Percentiles rank a stretch among this genome's conserved stretches.
Evolutionary conservation across 2,329 filamentous ascomycete species (phyloP).

Genomic region (Colletotrichum incanum): DNA sequence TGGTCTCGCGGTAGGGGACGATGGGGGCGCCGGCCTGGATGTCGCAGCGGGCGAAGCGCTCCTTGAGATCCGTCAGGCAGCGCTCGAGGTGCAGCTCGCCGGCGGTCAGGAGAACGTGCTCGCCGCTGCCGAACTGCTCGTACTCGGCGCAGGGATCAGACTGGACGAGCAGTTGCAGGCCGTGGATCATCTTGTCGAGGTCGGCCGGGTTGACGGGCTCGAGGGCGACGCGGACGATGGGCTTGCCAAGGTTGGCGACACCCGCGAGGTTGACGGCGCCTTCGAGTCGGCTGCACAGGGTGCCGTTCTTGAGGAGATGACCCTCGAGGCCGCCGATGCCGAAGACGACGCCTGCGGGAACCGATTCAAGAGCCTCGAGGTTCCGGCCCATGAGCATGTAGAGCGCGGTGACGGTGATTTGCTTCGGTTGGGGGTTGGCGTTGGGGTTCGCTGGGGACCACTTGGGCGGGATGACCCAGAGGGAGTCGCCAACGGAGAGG

Average conservation of each 20-base stretch:
- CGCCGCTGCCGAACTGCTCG: slow-evolving; percentile 91
- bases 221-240: slow-evolving; percentile 96
- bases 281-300: slow-evolving; percentile 88
- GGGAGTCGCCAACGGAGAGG: slow-evolving; percentile 87
- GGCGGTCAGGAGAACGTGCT: slow-evolving; percentile 94
- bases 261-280: slow-evolving; percentile 94
- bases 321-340: slow-evolving; percentile 94
- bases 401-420: slow-evolving; percentile 87
- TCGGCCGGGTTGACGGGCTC: slow-evolving; percentile 93
- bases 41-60: slow-evolving; percentile 93
- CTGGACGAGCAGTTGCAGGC: slow-evolving; percentile 88
- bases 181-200: slow-evolving; percentile 94
- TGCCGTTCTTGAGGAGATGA: slow-evolving; percentile 95
- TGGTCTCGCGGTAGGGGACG: slow-evolving; percentile 95
- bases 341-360: slow-evolving; percentile 95
- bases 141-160: slow-evolving; percentile 97
- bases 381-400: slow-evolving; percentile 97
- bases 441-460: slow-evolving; percentile 87
- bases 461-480: slow-evolving; percentile 94
- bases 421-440: slow-evolving; percentile 80
- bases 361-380: slow-evolving; percentile 84
- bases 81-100: slow-evolving; percentile 95
- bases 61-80: slow-evolving; percentile 92
- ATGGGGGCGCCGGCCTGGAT: slow-evolving; percentile 96
- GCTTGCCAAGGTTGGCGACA: slow-evolving; percentile 83